Percentiles rank a stretch among this genome's conserved stretches.
phyloP scores from a whole-genome alignment of 1,284 basidiomycete genomes.

The Rhodotorula mucilaginosa region DNA sequence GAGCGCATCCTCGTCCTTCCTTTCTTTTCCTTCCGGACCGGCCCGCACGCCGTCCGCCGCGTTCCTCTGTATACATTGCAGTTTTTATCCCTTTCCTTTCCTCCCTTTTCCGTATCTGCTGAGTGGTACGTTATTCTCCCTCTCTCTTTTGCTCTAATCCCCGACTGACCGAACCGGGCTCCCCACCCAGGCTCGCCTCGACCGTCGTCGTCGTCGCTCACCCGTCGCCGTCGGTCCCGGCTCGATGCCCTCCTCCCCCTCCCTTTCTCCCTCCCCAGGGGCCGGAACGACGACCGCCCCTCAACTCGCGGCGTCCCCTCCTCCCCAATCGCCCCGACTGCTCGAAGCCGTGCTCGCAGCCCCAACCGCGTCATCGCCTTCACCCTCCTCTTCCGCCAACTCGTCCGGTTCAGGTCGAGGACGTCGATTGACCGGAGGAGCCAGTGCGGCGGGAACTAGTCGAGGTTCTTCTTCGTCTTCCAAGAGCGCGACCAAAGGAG shows the following conservation, averaged over 20 bases:
- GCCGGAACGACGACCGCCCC: neutral
- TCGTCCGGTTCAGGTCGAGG: slow-evolving; percentile 3
- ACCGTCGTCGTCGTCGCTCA: neutral
- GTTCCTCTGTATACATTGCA: too few species aligned
- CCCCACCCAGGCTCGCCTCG: neutral
- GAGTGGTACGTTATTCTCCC: neutral
- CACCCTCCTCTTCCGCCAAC: neutral
- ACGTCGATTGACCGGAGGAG: neutral
- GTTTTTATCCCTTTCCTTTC: neutral
- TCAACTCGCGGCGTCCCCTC: neutral
- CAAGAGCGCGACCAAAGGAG: neutral
- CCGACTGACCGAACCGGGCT: too few species aligned
- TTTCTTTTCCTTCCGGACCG: too few species aligned
- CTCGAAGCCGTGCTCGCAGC: neutral
- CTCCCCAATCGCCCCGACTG: neutral
- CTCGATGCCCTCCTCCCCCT: neutral
- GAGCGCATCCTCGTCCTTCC: too few species aligned
- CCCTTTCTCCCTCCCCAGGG: neutral
- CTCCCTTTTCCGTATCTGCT: neutral
- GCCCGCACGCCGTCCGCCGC: too few species aligned
- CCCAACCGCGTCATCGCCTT: too few species aligned
- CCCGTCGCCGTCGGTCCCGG: neutral
- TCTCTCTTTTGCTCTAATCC: neutral
- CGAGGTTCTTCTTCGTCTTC: neutral
- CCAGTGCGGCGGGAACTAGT: too few species aligned